Evolutionary conservation across 2,329 filamentous ascomycete species (phyloP), one percentile per base, ranked within the genome.

Genomic region (Allantophomopsis lycopodina): DNA sequence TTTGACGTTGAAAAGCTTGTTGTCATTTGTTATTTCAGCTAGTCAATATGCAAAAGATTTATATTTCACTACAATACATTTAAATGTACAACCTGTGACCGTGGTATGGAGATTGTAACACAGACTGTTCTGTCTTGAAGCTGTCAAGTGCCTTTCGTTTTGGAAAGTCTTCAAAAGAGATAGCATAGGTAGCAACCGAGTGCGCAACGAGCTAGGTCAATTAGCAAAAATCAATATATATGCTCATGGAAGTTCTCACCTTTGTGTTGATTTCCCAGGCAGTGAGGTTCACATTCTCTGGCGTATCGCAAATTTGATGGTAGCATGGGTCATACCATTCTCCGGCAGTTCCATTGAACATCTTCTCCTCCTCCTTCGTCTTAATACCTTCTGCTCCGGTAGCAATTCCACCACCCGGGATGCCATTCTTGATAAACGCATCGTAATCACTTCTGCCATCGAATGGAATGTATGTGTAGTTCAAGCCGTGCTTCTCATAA

Each of bases 391-490:
- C 83, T 1, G 83, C 83, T 32, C 83, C 83, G 2, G 83, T 86
- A 40, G 82, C 81, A 44, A 88, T 74, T 21, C 83, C 83, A 17
- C 83, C 82, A 1, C 74, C 74, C 0, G 83, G 79, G 33, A 88
- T 85, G 3, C 79, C 79, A 41, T 73, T 68, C 30, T 73, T 68
- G 50, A 87, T 79, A 62, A 89, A 88, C 1, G 75, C 79, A 38
- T 78, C 80, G 50, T 89, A 89, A 58, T 91, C 84, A 46, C 78
- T 84, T 42, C 83, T 76, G 6, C 83, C 83, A 49, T 86, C 79
- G 48, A 91, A 89, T 2, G 75, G 71, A 20, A 83, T 83, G 42
- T 81, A 74, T 0, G 75, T 81, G 54, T 77, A 79, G 57, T 77
- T 76, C 41, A 77, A 65, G 1, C 68, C 76, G 16, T 77, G 65